These are phyloP conservation scores for Amanita rubescens DNA, from an alignment of 768 basidiomycete genomes.

Conservation along the genomic window DNA sequence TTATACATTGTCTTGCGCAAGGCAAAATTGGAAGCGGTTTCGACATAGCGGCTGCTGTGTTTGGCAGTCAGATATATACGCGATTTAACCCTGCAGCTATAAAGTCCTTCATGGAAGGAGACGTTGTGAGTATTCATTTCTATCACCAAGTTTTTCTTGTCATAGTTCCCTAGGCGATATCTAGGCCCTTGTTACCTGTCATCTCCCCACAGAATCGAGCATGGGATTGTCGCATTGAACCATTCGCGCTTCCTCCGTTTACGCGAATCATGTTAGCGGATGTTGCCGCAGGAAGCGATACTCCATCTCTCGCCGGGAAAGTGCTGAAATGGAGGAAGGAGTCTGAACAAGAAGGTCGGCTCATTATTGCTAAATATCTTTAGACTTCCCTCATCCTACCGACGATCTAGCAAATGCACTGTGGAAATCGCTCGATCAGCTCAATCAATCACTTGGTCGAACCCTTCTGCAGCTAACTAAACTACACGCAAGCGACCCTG, in stretches of 20 bases:
- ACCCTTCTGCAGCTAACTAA: constrained; percentile 45
- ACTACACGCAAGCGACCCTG: constrained; percentile 38
- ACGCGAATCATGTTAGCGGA: constrained; percentile 88
- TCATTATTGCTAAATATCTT: background rate
- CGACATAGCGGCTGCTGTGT: constrained; percentile 90
- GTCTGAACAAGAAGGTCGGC: constrained; percentile 46
- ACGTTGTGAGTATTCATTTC: constrained; percentile 28
- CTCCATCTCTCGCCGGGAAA: constrained; percentile 87
- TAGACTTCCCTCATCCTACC: background rate
- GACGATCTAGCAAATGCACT: constrained; percentile 44
- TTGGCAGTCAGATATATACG: constrained; percentile 89
- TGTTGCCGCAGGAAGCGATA: constrained; percentile 93
- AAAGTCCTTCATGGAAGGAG: constrained; percentile 54
- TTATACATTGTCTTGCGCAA: constrained; percentile 92
- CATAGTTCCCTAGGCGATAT: constrained; percentile 10
- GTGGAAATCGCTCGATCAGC: constrained; percentile 57
- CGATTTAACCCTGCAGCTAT: constrained; percentile 76
- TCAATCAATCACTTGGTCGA: constrained; percentile 53
- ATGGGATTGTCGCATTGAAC: constrained; percentile 68
- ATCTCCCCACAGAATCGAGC: constrained; percentile 54
- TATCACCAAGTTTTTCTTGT: background rate
- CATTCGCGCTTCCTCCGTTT: constrained; percentile 78
- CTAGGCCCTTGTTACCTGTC: constrained; percentile 37
- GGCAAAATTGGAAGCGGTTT: constrained; percentile 98
- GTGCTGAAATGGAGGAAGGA: constrained; percentile 86